phyloP scores from a whole-genome alignment of 179 eudicot species.

The Beta macrorhiza region DNA sequence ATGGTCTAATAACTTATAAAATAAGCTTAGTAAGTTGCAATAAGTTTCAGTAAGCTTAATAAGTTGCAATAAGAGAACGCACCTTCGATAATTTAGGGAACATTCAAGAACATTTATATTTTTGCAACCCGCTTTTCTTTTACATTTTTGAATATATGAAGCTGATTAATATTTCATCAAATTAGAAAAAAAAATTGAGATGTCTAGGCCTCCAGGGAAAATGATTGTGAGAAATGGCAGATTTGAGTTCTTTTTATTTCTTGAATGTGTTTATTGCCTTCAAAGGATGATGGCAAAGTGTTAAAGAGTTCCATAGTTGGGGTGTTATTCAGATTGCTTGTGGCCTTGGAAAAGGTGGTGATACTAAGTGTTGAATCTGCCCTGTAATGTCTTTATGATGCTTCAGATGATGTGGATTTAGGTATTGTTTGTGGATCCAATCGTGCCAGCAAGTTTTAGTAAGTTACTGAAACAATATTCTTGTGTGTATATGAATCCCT shows the following conservation, averaged over 20 bases:
- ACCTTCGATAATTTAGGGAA: too few relatives aligned
- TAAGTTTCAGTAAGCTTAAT: too few relatives aligned
- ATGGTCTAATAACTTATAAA: too few relatives aligned
- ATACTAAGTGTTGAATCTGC: background rate
- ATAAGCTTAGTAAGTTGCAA: too few relatives aligned
- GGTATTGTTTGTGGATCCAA: background rate
- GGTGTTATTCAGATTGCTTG: background rate
- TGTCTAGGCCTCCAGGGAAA: background rate
- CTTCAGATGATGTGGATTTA: background rate
- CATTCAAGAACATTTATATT: too few relatives aligned
- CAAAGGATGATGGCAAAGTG: background rate
- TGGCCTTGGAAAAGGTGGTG: background rate
- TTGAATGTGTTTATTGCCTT: background rate
- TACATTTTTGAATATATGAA: too few relatives aligned
- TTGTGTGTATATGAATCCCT: slow-evolving; percentile 8
- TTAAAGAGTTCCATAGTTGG: background rate
- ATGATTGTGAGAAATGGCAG: background rate
- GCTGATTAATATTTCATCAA: too few relatives aligned
- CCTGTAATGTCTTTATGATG: background rate
- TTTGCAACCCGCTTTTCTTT: too few relatives aligned
- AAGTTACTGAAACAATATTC: background rate
- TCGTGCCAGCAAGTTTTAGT: background rate
- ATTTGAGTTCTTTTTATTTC: background rate
- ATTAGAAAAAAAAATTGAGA: background rate
- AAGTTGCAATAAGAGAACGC: too few relatives aligned